These are phyloP conservation scores for Jamesozyma spencerorum DNA, from an alignment of 805 yeast genomes.

Conservation along the genomic window DNA sequence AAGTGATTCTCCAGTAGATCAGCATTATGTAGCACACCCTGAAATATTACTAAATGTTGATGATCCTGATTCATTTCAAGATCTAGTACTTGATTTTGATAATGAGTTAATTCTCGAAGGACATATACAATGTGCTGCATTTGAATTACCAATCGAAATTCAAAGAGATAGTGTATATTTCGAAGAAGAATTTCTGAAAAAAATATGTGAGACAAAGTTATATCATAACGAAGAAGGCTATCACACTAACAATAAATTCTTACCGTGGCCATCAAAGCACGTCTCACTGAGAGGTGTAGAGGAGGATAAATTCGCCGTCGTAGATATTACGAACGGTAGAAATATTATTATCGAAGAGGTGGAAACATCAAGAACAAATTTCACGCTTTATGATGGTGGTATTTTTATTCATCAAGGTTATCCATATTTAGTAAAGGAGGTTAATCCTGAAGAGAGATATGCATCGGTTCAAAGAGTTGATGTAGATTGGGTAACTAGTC, in stretches of 20 bases:
- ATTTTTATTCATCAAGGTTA: conserved; percentile 90
- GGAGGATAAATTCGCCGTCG: conserved; percentile 76
- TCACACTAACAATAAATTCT: conserved; percentile 46
- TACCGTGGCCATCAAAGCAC: conserved; percentile 73
- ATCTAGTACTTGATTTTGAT: conserved; percentile 50
- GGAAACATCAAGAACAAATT: conserved; percentile 80
- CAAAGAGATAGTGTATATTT: conserved; percentile 52
- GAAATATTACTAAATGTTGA: conserved; percentile 23
- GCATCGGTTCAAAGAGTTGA: conserved; percentile 83
- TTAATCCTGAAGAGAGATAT: conserved; percentile 64
- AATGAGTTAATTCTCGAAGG: conserved; percentile 59
- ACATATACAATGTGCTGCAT: conserved; percentile 92
- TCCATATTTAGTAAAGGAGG: conserved; percentile 77
- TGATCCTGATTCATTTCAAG: conserved; percentile 51
- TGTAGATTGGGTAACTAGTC: conserved; percentile 90
- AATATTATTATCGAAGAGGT: conserved; percentile 78
- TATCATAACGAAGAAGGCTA: conserved; percentile 39
- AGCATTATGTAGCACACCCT: conserved; percentile 59
- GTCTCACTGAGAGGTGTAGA: conserved; percentile 80
- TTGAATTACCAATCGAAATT: conserved; percentile 59
- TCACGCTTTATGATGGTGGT: conserved; percentile 87
- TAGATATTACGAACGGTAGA: conserved; percentile 72
- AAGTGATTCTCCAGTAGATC: conserved; percentile 77
- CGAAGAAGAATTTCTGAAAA: conserved; percentile 22
- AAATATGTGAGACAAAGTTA: conserved; percentile 33